These are phyloP conservation scores for Suillus spraguei DNA, from an alignment of 768 basidiomycete genomes.

Conservation along the genomic window DNA sequence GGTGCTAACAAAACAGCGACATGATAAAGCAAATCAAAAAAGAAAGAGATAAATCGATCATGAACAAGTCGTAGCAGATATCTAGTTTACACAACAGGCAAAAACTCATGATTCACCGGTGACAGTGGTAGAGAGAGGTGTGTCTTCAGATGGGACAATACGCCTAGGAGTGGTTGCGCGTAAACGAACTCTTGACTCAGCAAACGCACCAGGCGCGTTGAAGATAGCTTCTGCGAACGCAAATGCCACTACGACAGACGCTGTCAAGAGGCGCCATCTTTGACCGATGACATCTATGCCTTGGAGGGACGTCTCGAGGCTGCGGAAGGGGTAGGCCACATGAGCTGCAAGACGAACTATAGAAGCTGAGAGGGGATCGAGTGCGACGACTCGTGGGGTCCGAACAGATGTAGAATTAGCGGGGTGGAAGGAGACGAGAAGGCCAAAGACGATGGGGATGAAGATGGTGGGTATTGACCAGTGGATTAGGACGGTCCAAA, in stretches of 20 bases:
- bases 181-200: constrained; percentile 30
- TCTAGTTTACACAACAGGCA: neutral
- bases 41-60: constrained; percentile 13
- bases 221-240: constrained; percentile 69
- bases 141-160: constrained; percentile 24
- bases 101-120: constrained; percentile 11
- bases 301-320: constrained; percentile 22
- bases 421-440: constrained; percentile 64
- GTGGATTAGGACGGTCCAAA: constrained; percentile 58
- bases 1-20: constrained; percentile 10
- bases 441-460: constrained; percentile 58
- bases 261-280: constrained; percentile 56
- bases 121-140: neutral
- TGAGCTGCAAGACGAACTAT: constrained; percentile 66
- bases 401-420: constrained; percentile 31
- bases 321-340: constrained; percentile 54
- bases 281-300: constrained; percentile 58
- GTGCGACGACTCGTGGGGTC: constrained; percentile 28
- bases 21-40: constrained; percentile 21
- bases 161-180: constrained; percentile 27
- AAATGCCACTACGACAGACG: constrained; percentile 60
- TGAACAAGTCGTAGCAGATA: neutral
- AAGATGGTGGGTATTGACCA: constrained; percentile 67
- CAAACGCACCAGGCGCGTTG: constrained; percentile 43
- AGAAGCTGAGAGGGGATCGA: constrained; percentile 66